These are phyloP conservation scores for Lobulomyces angularis DNA, from an alignment of 192 early-diverging fungal species.

Conservation along the genomic window DNA sequence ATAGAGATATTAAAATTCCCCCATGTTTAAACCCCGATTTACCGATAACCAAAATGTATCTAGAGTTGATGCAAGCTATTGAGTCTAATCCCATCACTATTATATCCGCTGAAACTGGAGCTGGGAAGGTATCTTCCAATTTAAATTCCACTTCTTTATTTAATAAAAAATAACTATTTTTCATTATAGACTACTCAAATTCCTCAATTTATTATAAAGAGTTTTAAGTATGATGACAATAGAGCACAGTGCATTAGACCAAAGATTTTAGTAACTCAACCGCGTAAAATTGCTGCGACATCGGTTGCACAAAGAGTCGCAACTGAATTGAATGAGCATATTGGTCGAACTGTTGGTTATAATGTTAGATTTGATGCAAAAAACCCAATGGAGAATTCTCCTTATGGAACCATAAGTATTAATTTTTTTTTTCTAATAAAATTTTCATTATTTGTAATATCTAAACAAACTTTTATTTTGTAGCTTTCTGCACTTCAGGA, in stretches of 20 bases:
- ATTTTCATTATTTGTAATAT: constrained; percentile 31
- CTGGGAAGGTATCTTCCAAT: no score
- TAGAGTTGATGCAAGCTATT: constrained; percentile 29
- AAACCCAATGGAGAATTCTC: constrained; percentile 17
- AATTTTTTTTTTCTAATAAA: constrained; percentile 3
- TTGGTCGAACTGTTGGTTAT: constrained; percentile 38
- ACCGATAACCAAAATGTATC: constrained; percentile 25
- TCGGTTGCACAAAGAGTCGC: constrained; percentile 53
- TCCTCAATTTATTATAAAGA: constrained; percentile 74
- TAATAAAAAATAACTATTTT: no score
- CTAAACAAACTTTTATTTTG: constrained; percentile 23
- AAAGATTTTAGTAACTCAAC: constrained; percentile 77
- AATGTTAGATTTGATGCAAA: constrained; percentile 32
- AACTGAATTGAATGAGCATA: constrained; percentile 35
- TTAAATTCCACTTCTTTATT: no score
- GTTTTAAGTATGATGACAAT: constrained; percentile 3
- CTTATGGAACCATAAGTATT: constrained; percentile 31
- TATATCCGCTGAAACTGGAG: constrained; percentile 31
- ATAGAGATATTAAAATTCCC: no score
- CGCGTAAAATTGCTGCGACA: constrained; percentile 66
- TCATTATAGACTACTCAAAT: constrained; percentile 69
- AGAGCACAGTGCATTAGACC: background rate
- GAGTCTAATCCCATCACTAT: constrained; percentile 29
- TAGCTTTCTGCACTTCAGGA: constrained; percentile 56
- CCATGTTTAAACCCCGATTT: no score